phyloP scores from a whole-genome alignment of 2,329 filamentous ascomycete genomes.

The Ceratocystis variospora region DNA sequence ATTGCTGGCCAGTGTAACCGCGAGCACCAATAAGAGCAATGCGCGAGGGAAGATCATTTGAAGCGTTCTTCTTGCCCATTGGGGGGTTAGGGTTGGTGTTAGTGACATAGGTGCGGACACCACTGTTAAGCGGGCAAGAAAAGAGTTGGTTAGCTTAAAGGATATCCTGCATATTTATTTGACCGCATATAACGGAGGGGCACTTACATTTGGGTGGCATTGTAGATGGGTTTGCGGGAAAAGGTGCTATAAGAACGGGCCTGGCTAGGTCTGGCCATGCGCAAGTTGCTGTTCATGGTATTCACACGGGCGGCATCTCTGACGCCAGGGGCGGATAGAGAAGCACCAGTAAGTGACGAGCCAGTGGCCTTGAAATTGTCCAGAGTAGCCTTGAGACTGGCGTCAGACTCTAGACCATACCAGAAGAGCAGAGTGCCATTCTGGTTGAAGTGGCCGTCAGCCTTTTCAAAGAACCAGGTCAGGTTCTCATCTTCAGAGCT shows the following conservation, averaged over 20 bases:
- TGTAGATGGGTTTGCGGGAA: slow-evolving; percentile 26
- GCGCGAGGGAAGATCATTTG: slow-evolving; percentile 63
- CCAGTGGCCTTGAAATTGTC: slow-evolving; percentile 73
- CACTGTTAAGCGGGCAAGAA: not conserved
- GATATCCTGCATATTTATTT: not conserved
- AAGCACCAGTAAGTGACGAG: slow-evolving; percentile 74
- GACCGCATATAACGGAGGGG: not conserved
- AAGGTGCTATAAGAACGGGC: slow-evolving; percentile 52
- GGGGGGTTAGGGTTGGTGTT: slow-evolving; percentile 82
- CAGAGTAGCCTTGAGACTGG: slow-evolving; percentile 72
- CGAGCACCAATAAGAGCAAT: slow-evolving; percentile 82
- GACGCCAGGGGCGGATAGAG: slow-evolving; percentile 76
- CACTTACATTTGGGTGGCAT: slow-evolving; percentile 17
- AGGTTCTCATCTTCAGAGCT: slow-evolving; percentile 92
- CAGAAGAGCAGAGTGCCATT: slow-evolving; percentile 89
- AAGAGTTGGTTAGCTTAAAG: not conserved
- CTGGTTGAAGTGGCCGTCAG: slow-evolving; percentile 76
- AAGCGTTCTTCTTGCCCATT: slow-evolving; percentile 74
- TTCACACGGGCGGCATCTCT: slow-evolving; percentile 56
- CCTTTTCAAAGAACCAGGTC: slow-evolving; percentile 96
- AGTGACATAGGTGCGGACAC: slow-evolving; percentile 29
- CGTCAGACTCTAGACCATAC: slow-evolving; percentile 73
- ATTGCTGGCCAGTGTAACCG: slow-evolving; percentile 84
- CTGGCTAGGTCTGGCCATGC: slow-evolving; percentile 10
- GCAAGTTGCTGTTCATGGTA: slow-evolving; percentile 14